A percentile compares a stretch with the other conserved stretches of the same genome.
These are phyloP conservation scores for Brasenia schreberi DNA, from an alignment of 164 flowering plant species.

Conservation along the genomic window DNA sequence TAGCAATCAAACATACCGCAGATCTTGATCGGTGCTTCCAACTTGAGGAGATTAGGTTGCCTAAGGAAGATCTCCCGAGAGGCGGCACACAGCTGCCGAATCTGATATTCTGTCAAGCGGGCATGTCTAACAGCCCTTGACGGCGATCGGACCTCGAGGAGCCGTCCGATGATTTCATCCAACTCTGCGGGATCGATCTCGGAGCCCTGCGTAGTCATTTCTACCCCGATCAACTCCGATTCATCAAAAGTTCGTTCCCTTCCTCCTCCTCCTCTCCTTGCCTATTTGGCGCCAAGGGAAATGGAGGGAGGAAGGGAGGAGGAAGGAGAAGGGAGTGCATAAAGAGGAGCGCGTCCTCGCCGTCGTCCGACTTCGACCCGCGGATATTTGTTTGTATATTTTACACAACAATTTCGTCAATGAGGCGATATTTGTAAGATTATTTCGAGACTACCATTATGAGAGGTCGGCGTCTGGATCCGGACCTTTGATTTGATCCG, in stretches of 20 bases:
- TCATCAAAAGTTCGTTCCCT: not conserved
- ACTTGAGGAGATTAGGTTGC: slow-evolving; percentile 43
- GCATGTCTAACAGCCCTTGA: slow-evolving; percentile 36
- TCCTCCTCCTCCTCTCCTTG: too few relatives aligned
- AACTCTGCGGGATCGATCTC: slow-evolving; percentile 32
- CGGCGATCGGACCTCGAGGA: slow-evolving; percentile 30
- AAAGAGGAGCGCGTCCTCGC: too few relatives aligned
- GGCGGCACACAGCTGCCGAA: slow-evolving; percentile 30
- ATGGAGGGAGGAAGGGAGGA: too few relatives aligned
- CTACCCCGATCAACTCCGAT: not conserved
- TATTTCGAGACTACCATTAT: too few relatives aligned
- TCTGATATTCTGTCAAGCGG: slow-evolving; percentile 39
- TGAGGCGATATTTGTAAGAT: too few relatives aligned
- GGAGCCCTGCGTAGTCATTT: slow-evolving; percentile 24
- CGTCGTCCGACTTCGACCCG: too few relatives aligned
- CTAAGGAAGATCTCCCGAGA: slow-evolving; percentile 29
- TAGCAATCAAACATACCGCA: slow-evolving; percentile 23
- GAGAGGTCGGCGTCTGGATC: too few relatives aligned
- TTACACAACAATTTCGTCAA: too few relatives aligned
- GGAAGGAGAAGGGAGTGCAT: too few relatives aligned
- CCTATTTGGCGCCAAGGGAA: too few relatives aligned
- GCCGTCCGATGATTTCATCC: slow-evolving; percentile 32
- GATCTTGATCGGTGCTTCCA: slow-evolving; percentile 54
- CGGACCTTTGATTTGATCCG: too few relatives aligned
- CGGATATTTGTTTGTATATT: too few relatives aligned